Evolutionary conservation across 257 asterid species (phyloP).

Genomic region (Linaria vulgaris): DNA sequence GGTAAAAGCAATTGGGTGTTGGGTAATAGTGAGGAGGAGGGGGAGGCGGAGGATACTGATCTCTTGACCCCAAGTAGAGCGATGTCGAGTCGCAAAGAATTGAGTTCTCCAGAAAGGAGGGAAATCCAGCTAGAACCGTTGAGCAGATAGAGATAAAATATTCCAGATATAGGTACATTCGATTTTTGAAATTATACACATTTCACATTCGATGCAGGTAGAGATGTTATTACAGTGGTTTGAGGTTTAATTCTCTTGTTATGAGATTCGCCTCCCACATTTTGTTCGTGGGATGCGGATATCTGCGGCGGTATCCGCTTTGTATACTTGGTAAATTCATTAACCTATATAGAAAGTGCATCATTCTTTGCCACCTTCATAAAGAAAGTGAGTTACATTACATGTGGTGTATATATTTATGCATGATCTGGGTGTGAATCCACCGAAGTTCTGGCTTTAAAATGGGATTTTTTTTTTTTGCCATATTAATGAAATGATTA

Average conservation of each 20-base stretch:
- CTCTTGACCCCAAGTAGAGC: slow-evolving; percentile 53
- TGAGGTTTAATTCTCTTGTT: slow-evolving; percentile 24
- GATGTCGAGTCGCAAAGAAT: slow-evolving; percentile 43
- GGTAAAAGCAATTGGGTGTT: slow-evolving; percentile 85
- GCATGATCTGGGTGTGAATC: background rate
- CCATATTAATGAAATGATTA: too few species aligned
- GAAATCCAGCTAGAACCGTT: slow-evolving; percentile 92
- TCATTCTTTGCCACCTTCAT: slow-evolving; percentile 30
- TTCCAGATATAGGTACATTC: slow-evolving; percentile 20
- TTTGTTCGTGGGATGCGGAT: slow-evolving; percentile 34
- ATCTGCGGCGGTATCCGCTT: slow-evolving; percentile 24
- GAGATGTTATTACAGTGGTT: slow-evolving; percentile 15
- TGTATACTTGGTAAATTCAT: slow-evolving; percentile 44
- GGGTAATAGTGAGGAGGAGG: slow-evolving; percentile 48
- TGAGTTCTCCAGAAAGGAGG: slow-evolving; percentile 58
- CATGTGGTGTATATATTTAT: background rate
- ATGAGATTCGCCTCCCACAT: slow-evolving; percentile 24
- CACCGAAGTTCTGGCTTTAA: background rate
- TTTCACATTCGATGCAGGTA: slow-evolving; percentile 26
- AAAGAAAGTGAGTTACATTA: background rate
- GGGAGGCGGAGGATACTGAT: slow-evolving; percentile 69
- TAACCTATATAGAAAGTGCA: slow-evolving; percentile 29
- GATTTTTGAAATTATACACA: slow-evolving; percentile 27
- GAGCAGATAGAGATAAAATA: slow-evolving; percentile 48
- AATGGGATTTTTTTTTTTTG: background rate